A percentile compares a stretch with the other conserved stretches of the same genome.
Evolutionary conservation across 352 stramenopile species (phyloP).

Genomic region (Globisporangium okanoganense): DNA sequence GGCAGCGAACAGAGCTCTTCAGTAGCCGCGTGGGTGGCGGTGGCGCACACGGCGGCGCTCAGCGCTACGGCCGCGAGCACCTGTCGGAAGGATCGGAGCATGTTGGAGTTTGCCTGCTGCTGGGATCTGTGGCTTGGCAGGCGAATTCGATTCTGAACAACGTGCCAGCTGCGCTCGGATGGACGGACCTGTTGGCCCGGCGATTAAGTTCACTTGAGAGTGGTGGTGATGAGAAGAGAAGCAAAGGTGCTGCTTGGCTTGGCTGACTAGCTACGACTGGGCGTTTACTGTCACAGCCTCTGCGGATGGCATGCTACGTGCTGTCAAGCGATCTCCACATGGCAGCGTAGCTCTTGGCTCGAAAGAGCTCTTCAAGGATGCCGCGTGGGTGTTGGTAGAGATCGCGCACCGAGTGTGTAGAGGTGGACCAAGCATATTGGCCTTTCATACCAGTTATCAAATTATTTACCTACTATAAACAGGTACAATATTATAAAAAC

Average conservation of each 20-base stretch:
- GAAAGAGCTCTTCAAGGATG: background rate
- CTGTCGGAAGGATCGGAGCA: background rate
- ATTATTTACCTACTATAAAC: too few relatives aligned
- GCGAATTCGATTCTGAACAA: background rate
- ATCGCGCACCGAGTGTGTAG: background rate
- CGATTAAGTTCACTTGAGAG: background rate
- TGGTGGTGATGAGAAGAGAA: background rate
- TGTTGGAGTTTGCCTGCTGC: background rate
- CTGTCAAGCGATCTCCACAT: background rate
- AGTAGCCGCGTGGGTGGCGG: background rate
- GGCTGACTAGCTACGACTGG: background rate
- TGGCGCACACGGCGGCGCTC: background rate
- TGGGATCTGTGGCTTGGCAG: background rate
- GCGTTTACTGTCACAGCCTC: background rate
- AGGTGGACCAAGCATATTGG: background rate
- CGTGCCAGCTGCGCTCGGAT: background rate
- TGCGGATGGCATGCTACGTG: background rate
- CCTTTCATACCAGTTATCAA: background rate
- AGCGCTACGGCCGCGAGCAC: background rate
- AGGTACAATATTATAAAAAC: too few relatives aligned
- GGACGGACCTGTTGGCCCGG: background rate
- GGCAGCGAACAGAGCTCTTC: conserved; percentile 1
- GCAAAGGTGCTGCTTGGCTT: background rate
- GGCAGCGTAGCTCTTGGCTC: background rate
- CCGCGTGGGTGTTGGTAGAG: background rate